Percentiles rank a stretch among this genome's conserved stretches.
Conservation (phyloP, 495 filamentous ascomycete genomes). For the Aspergillus saccharolyticus region DNA sequence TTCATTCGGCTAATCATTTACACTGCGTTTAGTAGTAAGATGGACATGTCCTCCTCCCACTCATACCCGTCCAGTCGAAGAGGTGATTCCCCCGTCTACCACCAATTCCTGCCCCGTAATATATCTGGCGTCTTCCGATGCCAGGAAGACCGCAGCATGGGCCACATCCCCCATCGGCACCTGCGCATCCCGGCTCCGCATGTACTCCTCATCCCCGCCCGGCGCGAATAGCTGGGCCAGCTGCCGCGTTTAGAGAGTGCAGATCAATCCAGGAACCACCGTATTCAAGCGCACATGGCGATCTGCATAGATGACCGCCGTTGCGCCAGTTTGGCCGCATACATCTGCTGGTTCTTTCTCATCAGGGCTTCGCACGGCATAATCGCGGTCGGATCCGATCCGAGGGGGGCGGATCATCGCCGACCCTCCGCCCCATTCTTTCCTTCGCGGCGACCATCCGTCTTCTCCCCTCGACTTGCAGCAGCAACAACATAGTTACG, state of each 20-base stretch:
- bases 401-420: not conserved
- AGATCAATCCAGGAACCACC: conserved; percentile 49
- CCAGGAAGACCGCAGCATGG: conserved; percentile 47
- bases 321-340: conserved; percentile 40
- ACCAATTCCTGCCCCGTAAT: conserved; percentile 51
- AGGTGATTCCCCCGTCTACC: conserved; percentile 50
- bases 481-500: too few relatives aligned
- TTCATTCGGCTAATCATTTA: not conserved
- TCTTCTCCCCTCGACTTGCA: not conserved
- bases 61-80: conserved; percentile 23
- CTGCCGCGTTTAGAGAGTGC: conserved; percentile 42
- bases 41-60: too few relatives aligned
- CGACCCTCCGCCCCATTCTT: not conserved
- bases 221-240: conserved; percentile 40
- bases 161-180: conserved; percentile 51
- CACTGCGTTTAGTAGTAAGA: too few relatives aligned
- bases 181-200: conserved; percentile 32
- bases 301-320: too few relatives aligned
- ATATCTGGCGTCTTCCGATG: conserved; percentile 44
- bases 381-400: too few relatives aligned
- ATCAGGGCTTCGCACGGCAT: too few relatives aligned
- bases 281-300: conserved; percentile 48
- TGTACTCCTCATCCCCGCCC: conserved; percentile 31
- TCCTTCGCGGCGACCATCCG: not conserved
- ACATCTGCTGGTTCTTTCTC: too few relatives aligned